These are phyloP conservation scores for Solanum pimpinellifolium DNA, from an alignment of 257 asterid genomes.

Conservation along the genomic window DNA sequence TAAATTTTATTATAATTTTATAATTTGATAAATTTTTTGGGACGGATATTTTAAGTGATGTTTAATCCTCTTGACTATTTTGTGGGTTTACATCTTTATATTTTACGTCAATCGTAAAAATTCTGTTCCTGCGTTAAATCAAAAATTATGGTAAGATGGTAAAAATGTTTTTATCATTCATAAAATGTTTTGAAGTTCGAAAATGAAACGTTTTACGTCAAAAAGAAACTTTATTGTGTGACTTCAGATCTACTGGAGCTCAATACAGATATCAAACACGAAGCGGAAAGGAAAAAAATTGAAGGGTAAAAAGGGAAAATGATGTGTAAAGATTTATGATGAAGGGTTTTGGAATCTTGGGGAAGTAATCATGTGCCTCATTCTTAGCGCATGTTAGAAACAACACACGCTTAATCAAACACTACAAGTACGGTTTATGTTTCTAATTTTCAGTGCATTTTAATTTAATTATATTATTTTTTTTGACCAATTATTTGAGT, in stretches of 20 bases:
- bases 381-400: slow-evolving; percentile 13
- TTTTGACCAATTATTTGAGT: not conserved
- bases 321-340: not conserved
- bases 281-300: not conserved
- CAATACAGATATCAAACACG: not conserved
- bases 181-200: not conserved
- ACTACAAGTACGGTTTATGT: not conserved
- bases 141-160: not conserved
- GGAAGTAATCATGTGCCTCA: slow-evolving; percentile 6
- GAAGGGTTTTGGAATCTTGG: not conserved
- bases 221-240: not conserved
- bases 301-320: not conserved
- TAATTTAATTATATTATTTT: not conserved
- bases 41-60: not conserved
- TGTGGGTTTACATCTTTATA: not conserved
- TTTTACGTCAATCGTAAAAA: rapidly evolving
- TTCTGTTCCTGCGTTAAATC: rapidly evolving
- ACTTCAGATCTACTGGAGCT: not conserved
- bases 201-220: not conserved
- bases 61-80: not conserved
- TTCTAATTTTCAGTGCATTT: not conserved
- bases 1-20: not conserved
- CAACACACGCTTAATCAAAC: not conserved
- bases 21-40: not conserved
- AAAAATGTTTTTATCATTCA: not conserved